Evolutionary conservation across 1,139 yeast species (phyloP).

Genomic region (Suhomyces ambrosiae): DNA sequence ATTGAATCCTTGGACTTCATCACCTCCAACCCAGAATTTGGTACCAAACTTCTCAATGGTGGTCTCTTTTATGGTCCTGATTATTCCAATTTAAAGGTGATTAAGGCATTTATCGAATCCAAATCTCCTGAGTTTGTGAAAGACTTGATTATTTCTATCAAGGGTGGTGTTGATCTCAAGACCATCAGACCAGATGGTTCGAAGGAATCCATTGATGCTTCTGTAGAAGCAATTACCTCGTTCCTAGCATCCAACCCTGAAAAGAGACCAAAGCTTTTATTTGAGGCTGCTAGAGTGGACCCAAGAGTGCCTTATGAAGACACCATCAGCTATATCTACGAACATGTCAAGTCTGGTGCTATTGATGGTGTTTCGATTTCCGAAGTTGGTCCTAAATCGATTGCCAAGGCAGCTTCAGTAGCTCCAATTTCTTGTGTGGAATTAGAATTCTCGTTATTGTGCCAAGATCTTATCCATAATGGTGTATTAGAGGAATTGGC

Average conservation of each 20-base stretch:
- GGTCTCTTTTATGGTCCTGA: constrained; percentile 78
- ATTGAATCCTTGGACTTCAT: constrained; percentile 50
- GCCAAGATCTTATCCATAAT: constrained; percentile 58
- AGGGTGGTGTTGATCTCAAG: constrained; percentile 55
- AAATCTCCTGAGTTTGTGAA: constrained; percentile 56
- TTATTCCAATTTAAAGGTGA: constrained; percentile 48
- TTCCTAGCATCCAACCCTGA: constrained; percentile 47
- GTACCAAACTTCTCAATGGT: constrained; percentile 63
- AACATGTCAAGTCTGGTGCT: constrained; percentile 54
- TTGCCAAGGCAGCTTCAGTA: constrained; percentile 53
- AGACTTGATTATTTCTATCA: constrained; percentile 57
- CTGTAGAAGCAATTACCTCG: constrained; percentile 53
- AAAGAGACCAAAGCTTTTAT: constrained; percentile 48
- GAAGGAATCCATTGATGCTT: constrained; percentile 46
- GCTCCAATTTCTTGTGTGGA: constrained; percentile 68
- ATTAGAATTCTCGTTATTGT: constrained; percentile 69
- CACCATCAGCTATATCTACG: constrained; percentile 51
- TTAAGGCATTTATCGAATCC: constrained; percentile 55
- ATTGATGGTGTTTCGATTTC: constrained; percentile 71
- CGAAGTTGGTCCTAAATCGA: constrained; percentile 65
- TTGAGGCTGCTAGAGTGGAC: constrained; percentile 72
- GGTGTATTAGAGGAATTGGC: constrained; percentile 62
- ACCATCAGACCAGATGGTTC: constrained; percentile 51
- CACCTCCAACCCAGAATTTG: constrained; percentile 39
- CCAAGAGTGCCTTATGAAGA: constrained; percentile 48